These are phyloP conservation scores for Trypanosoma brucei DNA, from an alignment of 208 protist genomes.

Conservation along the genomic window DNA sequence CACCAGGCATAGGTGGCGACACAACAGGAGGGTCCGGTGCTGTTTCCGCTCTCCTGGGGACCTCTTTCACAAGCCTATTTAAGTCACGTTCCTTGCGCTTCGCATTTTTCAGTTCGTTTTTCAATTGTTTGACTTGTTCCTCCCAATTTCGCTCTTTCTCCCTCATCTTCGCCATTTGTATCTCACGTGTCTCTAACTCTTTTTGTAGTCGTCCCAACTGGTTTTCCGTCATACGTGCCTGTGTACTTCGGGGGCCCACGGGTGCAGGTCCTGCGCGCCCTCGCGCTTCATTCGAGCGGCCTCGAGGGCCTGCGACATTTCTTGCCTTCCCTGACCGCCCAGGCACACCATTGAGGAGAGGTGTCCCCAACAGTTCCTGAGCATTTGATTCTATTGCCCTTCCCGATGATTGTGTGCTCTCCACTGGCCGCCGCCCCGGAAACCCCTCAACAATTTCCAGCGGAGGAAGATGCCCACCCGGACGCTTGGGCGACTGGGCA, in stretches of 20 bases:
- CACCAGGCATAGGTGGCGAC: constrained; percentile 10
- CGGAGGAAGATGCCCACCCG: constrained; percentile 14
- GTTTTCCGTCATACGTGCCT: constrained; percentile 11
- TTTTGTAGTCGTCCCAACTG: constrained; percentile 36
- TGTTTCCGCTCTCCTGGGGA: constrained; percentile 63
- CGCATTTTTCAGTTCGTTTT: constrained; percentile 69
- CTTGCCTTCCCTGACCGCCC: constrained; percentile 6
- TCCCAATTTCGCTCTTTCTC: constrained; percentile 82
- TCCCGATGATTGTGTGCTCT: neutral
- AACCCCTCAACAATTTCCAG: constrained; percentile 7
- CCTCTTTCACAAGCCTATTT: constrained; percentile 24
- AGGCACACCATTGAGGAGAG: neutral
- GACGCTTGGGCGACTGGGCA: constrained; percentile 1
- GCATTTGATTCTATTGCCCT: neutral
- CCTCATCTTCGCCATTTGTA: constrained; percentile 51
- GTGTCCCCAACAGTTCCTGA: constrained; percentile 2
- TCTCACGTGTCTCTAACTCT: constrained; percentile 36
- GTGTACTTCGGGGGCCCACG: constrained; percentile 10
- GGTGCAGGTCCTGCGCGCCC: neutral
- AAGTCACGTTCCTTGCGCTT: constrained; percentile 51
- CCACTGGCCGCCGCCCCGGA: neutral
- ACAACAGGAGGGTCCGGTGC: constrained; percentile 45
- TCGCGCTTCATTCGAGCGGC: constrained; percentile 10
- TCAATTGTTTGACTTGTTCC: constrained; percentile 81
- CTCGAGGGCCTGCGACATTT: constrained; percentile 9